These are phyloP conservation scores for Uronychia binucleata DNA, from an alignment of 73 alveolate genomes.

Conservation along the genomic window DNA sequence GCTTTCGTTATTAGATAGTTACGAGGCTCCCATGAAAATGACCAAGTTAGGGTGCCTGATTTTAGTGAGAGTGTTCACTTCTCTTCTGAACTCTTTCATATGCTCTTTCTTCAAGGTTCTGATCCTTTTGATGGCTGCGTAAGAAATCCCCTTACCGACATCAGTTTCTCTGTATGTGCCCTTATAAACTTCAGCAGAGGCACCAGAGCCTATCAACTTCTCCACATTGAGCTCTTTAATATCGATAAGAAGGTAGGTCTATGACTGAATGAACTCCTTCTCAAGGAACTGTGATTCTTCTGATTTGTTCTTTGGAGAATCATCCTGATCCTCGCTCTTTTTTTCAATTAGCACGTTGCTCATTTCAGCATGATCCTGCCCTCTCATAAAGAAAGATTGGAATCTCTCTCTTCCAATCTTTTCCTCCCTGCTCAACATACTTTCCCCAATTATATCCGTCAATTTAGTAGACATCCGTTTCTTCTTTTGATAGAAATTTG, in stretches of 20 bases:
- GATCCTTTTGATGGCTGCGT: constrained; percentile 87
- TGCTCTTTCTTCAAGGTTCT: constrained; percentile 67
- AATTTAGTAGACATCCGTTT: no score
- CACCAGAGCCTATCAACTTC: constrained; percentile 71
- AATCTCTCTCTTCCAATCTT: not conserved
- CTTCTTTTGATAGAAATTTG: constrained; percentile 8
- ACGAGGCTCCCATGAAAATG: constrained; percentile 87
- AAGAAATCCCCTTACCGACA: constrained; percentile 30
- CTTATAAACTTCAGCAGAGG: constrained; percentile 80
- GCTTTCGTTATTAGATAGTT: constrained; percentile 27
- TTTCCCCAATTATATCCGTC: no score
- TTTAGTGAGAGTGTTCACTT: constrained; percentile 80
- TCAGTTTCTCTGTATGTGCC: constrained; percentile 92
- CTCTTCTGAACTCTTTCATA: constrained; percentile 90
- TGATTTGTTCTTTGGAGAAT: no score
- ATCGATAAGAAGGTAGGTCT: constrained; percentile 37
- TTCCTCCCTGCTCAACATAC: constrained; percentile 8
- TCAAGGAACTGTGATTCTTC: no score
- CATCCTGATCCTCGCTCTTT: no score
- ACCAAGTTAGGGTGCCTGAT: constrained; percentile 89
- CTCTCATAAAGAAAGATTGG: no score
- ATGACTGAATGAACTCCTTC: constrained; percentile 23
- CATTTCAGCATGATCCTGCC: no score
- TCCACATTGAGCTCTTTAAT: constrained; percentile 48
- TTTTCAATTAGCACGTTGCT: no score